Evolutionary conservation across 2,329 filamentous ascomycete species (phyloP), one percentile per base, ranked within the genome.

Genomic region (Metarhizium humberi): DNA sequence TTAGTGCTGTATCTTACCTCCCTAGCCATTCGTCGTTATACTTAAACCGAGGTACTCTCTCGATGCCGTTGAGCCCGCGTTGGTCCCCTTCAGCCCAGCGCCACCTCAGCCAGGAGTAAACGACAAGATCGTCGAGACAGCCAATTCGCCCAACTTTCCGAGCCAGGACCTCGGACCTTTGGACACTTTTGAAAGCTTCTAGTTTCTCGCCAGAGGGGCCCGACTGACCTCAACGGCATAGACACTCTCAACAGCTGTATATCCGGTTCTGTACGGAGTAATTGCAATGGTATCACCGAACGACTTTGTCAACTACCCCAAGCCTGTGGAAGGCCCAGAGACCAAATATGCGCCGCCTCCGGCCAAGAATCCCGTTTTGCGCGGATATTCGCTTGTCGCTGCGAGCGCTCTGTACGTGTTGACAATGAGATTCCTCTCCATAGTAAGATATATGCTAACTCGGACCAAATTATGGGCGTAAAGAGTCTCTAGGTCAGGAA

Each of bases 311-410:
- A 69, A 76, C 60, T 76, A 78, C 54, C 76, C 76, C 29, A 60
- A 66, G 52, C 64, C 68, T 49, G 54, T 63, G 7, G 63, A 72
- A 51, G 67, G 64, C 32, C 68, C 74, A 13, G 65, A 71, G 29
- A 67, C 71, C 56, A 67, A 69, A 10, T 69, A 71, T n/a, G 60
- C 66, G 10, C 60, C 60, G n/a, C 60, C 58, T 18, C 50, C 67
- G 36, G 79, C 83, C 58, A 76, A 79, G 45, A 91, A 92, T 66
- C 89, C 90, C 0, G 78, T 83, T 1, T 73, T 95, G 59, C 78
- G 85, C 55, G 90, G 90, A 5, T 70, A 78, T 36, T 69, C 83
- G 7, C 73, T 95, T 50, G 75, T 53, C 8, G 58, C 50, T 40
- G 59, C 43, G 36, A 50, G 56, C n/a, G 48, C 50, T 54, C 58